A percentile compares a stretch with the other conserved stretches of the same genome.
phyloP scores from a whole-genome alignment of 2,329 filamentous ascomycete species.

The Coleophoma eucalyptorum region DNA sequence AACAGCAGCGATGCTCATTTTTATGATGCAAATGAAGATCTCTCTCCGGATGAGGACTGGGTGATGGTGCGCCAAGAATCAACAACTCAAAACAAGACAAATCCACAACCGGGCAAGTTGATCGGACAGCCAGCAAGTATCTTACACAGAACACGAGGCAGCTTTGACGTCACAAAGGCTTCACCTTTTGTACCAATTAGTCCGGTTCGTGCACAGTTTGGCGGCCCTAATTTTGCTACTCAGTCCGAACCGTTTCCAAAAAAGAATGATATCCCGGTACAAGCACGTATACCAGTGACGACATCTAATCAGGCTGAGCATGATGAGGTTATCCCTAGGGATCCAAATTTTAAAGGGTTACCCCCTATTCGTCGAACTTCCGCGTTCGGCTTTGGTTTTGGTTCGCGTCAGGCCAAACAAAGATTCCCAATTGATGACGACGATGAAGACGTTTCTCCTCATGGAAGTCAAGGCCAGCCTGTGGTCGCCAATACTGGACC shows the following conservation, averaged over 20 bases:
- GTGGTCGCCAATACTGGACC: too few relatives aligned
- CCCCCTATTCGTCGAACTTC: conserved; percentile 56
- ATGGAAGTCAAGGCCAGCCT: not conserved
- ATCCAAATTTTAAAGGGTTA: conserved; percentile 44
- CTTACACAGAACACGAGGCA: conserved; percentile 4
- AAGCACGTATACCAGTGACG: not conserved
- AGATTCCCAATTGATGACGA: conserved; percentile 21
- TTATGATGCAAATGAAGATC: conserved; percentile 16
- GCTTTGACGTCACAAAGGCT: conserved; percentile 1
- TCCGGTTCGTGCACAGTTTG: conserved; percentile 15
- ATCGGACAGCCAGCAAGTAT: conserved; percentile 1
- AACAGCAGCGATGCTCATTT: conserved; percentile 18
- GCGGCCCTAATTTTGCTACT: conserved; percentile 8
- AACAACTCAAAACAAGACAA: not conserved
- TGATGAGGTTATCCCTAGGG: conserved; percentile 7
- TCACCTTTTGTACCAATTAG: conserved; percentile 8
- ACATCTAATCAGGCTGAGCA: not conserved
- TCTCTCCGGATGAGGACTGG: conserved; percentile 13
- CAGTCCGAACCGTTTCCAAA: not conserved
- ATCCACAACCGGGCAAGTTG: not conserved
- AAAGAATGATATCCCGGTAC: not conserved
- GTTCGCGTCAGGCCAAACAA: conserved; percentile 22
- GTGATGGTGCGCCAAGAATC: conserved; percentile 16
- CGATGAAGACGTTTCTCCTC: conserved; percentile 13
- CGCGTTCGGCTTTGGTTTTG: conserved; percentile 44